A percentile compares a stretch with the other conserved stretches of the same genome.
Evolutionary conservation across 2,329 filamentous ascomycete species (phyloP).

Genomic region (Fusarium devonianum): DNA sequence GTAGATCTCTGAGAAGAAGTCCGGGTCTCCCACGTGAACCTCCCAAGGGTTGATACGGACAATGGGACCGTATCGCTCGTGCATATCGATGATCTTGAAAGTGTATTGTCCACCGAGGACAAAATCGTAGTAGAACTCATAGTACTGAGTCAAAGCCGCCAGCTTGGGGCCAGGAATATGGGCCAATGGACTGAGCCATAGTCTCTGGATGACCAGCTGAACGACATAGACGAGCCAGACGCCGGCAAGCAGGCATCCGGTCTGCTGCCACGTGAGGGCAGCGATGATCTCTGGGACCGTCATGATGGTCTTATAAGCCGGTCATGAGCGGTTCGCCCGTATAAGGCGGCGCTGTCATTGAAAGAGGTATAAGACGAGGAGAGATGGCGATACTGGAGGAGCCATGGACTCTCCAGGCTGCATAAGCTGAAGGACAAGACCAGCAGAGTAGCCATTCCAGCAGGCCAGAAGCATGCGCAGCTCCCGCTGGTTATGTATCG

Average conservation of each 20-base stretch:
- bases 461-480: conserved; percentile 29
- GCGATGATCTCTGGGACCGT: conserved; percentile 33
- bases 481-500: conserved; percentile 37
- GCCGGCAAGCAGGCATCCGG: conserved; percentile 34
- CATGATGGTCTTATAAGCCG: conserved; percentile 38
- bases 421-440: conserved; percentile 29
- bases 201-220: conserved; percentile 42
- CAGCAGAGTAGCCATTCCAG: conserved; percentile 9
- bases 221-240: conserved; percentile 43
- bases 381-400: conserved; percentile 18
- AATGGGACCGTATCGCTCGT: conserved; percentile 52
- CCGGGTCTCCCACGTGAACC: conserved; percentile 48
- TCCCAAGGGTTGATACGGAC: conserved; percentile 52
- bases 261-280: conserved; percentile 38
- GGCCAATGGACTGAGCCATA: conserved; percentile 50
- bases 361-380: conserved; percentile 23
- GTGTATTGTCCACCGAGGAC: conserved; percentile 52
- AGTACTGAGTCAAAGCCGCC: conserved; percentile 50
- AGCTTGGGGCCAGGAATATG: conserved; percentile 51
- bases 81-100: conserved; percentile 51
- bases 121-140: conserved; percentile 55
- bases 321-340: conserved; percentile 40
- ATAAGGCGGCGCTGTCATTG: conserved; percentile 41
- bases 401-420: conserved; percentile 39
- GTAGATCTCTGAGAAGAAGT: conserved; percentile 52